Percentiles rank a stretch among this genome's conserved stretches.
Conservation (phyloP, 2,329 filamentous ascomycete species). For the Cordyceps farinosa region DNA sequence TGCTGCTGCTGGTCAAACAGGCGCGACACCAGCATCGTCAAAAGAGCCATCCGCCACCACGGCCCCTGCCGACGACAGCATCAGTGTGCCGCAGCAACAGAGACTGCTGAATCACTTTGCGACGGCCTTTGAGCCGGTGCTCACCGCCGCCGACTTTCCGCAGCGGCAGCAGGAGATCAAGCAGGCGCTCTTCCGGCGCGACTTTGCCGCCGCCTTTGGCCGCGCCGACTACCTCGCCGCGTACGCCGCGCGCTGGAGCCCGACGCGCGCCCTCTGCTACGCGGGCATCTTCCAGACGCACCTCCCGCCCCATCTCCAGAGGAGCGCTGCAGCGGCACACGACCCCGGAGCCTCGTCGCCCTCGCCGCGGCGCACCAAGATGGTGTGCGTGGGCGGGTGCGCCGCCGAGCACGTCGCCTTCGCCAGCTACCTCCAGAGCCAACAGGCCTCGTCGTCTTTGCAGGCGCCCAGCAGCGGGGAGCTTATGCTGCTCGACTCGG, state of each 20-base stretch:
- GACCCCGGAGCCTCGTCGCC: neutral
- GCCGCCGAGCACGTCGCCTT: constrained; percentile 60
- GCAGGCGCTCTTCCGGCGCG: constrained; percentile 76
- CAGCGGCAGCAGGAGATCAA: constrained; percentile 76
- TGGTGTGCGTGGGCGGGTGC: constrained; percentile 54
- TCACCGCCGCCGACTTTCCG: constrained; percentile 48
- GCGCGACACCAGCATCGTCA: neutral
- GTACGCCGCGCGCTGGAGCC: constrained; percentile 90
- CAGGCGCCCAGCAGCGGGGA: constrained; percentile 22
- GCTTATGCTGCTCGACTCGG: constrained; percentile 74
- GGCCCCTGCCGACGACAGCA: neutral
- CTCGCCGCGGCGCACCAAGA: constrained; percentile 31
- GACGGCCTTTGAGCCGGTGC: constrained; percentile 47
- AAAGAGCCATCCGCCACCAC: neutral
- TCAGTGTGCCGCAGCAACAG: constrained; percentile 49
- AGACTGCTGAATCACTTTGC: constrained; percentile 68
- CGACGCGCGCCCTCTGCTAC: constrained; percentile 80
- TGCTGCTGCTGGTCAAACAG: neutral
- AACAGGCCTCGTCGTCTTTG: constrained; percentile 7
- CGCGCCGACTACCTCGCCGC: constrained; percentile 67
- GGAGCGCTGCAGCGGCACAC: constrained; percentile 26
- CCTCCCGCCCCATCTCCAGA: neutral
- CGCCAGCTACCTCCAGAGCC: constrained; percentile 39
- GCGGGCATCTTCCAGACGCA: constrained; percentile 45
- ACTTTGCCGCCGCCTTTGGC: constrained; percentile 79